A percentile compares a stretch with the other conserved stretches of the same genome.
phyloP scores from a whole-genome alignment of 2,329 filamentous ascomycete species.

The Plectosphaerella sp. region DNA sequence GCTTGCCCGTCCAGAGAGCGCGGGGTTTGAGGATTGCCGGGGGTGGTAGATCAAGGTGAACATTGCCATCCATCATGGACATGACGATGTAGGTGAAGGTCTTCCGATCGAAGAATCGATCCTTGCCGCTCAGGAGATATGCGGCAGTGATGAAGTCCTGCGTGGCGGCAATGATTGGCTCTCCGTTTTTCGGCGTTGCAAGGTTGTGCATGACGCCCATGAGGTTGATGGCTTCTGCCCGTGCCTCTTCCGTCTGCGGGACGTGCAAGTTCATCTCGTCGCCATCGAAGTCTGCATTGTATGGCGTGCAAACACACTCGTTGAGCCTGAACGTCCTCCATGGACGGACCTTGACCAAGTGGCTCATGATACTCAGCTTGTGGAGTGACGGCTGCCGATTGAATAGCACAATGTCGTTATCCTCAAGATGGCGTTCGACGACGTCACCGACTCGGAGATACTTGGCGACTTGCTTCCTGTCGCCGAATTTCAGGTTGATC shows the following conservation, averaged over 20 bases:
- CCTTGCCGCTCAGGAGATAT: slow-evolving; percentile 86
- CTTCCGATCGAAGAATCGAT: slow-evolving; percentile 84
- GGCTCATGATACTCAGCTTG: slow-evolving; percentile 97
- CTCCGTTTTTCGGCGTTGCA: slow-evolving; percentile 93
- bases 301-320: slow-evolving; percentile 96
- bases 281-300: slow-evolving; percentile 98
- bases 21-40: slow-evolving; percentile 83
- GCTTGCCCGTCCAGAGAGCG: slow-evolving; percentile 92
- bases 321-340: slow-evolving; percentile 96
- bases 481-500: slow-evolving; percentile 70
- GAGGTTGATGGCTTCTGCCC: slow-evolving; percentile 88
- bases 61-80: slow-evolving; percentile 84
- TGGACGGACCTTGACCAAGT: slow-evolving; percentile 87
- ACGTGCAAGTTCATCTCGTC: slow-evolving; percentile 99
- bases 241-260: slow-evolving; percentile 93
- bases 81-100: slow-evolving; percentile 86
- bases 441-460: slow-evolving; percentile 78
- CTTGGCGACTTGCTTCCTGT: slow-evolving; percentile 66
- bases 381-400: slow-evolving; percentile 97
- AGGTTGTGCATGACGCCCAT: slow-evolving; percentile 99
- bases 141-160: slow-evolving; percentile 98
- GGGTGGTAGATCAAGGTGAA: slow-evolving; percentile 77
- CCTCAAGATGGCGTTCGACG: slow-evolving; percentile 91
- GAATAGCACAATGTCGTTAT: slow-evolving; percentile 94
- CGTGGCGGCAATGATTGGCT: slow-evolving; percentile 97